A percentile compares a stretch with the other conserved stretches of the same genome.
These are phyloP conservation scores for Hanseniaspora pseudoguilliermondii DNA, from an alignment of 805 yeast genomes.

Conservation along the genomic window DNA sequence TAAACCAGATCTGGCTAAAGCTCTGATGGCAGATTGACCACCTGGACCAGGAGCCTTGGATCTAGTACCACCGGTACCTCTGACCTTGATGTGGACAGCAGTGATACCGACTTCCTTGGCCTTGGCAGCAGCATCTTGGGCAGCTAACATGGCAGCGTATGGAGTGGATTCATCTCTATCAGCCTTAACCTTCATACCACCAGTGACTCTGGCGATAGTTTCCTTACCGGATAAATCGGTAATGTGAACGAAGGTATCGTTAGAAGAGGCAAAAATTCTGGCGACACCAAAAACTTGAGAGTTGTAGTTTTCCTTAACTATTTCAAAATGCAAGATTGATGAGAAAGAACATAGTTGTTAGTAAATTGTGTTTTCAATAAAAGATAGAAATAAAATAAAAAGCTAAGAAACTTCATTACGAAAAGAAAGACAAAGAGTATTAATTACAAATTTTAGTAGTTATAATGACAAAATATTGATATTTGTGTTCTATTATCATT, in stretches of 20 bases:
- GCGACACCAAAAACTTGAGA: slow-evolving; percentile 99
- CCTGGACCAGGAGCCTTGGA: slow-evolving; percentile 99
- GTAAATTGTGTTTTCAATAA: background rate
- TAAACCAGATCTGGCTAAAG: slow-evolving; percentile 98
- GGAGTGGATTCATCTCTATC: slow-evolving; percentile 99
- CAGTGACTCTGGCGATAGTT: slow-evolving; percentile 99
- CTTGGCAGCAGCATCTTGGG: slow-evolving; percentile 97
- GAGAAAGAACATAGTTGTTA: slow-evolving; percentile 14
- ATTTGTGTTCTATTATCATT: background rate
- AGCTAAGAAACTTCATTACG: slow-evolving; percentile 3
- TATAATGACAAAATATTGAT: background rate
- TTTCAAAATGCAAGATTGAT: slow-evolving; percentile 14
- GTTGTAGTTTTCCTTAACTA: slow-evolving; percentile 61
- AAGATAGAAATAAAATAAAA: background rate
- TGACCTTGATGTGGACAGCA: slow-evolving; percentile 97
- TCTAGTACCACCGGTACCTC: slow-evolving; percentile 99
- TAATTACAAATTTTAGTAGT: background rate
- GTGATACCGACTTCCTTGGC: slow-evolving; percentile 99
- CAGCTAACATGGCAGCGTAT: slow-evolving; percentile 99
- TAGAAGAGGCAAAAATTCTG: slow-evolving; percentile 98
- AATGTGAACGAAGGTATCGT: slow-evolving; percentile 99
- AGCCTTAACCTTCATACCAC: slow-evolving; percentile 99
- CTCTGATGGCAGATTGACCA: slow-evolving; percentile 99
- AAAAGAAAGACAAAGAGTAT: slow-evolving; percentile 8
- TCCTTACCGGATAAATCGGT: slow-evolving; percentile 99